Base-by-base conservation (phyloP, 2,329 filamentous ascomycete species). In the Alternaria sp. region DNA sequence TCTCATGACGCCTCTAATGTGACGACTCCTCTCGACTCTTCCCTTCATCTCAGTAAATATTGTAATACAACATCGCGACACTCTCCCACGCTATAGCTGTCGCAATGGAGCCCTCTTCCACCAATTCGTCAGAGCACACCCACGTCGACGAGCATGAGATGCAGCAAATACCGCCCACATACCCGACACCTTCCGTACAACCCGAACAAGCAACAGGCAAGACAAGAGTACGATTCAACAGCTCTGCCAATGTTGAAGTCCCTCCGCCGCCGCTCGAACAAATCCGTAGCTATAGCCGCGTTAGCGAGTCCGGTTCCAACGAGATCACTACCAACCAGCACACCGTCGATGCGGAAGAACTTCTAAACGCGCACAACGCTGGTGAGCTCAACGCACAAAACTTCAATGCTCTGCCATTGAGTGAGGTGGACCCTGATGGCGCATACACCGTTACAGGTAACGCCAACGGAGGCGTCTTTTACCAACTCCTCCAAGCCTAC, bases 401-500 rank as follows among this genome's bases (percentile, higher is more conserved):
- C 10, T 38, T 28, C n/a, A 41, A 58, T 2, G 18, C 41, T 14
- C 54, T 38, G 18, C 51, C 60, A 6, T n/a, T 44, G 40, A 63
- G 60, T 27, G 50, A 59, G 7, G 56, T 51, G 2, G 60, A 66
- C 25, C 59, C 64, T 8, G 69, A 74, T 20, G 68, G 68, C 11
- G 54, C 53, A 30, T 75, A 74, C 44, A 66, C 72, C 16, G 69
- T 71, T 16, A 70, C 72, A 1, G 71, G 73, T n/a, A 72, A 68
- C 54, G 60, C 62, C 14, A 67, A 72, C 27, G 74, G 74, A 18
- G 74, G 74, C 28, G 62, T 76, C 57, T 74, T 76, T 55, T 74
- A 74, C 57, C 73, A 75, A 36, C 63, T 76, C 7, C 68, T 76
- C 9, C 72, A 76, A 54, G 72, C 74, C 22, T 76, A 76, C 61